Evolutionary conservation across 768 basidiomycete genomes (phyloP).

Genomic region (Cubamyces lactineus): DNA sequence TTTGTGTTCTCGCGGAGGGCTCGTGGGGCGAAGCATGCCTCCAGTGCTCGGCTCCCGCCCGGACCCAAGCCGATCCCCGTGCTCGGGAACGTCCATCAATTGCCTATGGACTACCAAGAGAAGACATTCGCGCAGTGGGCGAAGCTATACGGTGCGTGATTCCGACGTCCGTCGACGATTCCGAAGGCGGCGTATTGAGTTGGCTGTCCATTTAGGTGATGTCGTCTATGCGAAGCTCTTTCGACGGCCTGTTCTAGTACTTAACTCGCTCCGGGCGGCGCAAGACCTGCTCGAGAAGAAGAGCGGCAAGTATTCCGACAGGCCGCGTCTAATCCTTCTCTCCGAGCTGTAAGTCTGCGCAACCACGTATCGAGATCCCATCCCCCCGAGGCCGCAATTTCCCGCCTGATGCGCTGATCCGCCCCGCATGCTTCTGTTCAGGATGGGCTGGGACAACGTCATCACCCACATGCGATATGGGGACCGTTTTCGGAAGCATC

Average conservation of each 20-base stretch:
- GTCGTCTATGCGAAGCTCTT: constrained; percentile 37
- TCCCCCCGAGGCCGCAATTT: background rate
- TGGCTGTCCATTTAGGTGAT: constrained; percentile 34
- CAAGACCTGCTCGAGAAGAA: constrained; percentile 40
- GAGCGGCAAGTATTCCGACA: constrained; percentile 38
- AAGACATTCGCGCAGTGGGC: constrained; percentile 34
- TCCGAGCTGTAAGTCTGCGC: constrained; percentile 31
- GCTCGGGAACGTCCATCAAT: constrained; percentile 37
- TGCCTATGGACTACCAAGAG: constrained; percentile 31
- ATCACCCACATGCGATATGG: constrained; percentile 30
- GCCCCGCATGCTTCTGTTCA: constrained; percentile 8
- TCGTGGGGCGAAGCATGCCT: constrained; percentile 5
- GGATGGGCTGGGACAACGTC: constrained; percentile 28
- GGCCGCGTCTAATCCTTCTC: constrained; percentile 35
- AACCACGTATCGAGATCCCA: constrained; percentile 4
- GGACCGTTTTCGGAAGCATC: constrained; percentile 34
- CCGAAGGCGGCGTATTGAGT: constrained; percentile 12
- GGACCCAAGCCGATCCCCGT: constrained; percentile 36
- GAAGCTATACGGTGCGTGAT: constrained; percentile 32
- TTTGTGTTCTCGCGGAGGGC: constrained; percentile 6
- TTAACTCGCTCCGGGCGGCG: constrained; percentile 39
- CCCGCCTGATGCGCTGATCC: constrained; percentile 8
- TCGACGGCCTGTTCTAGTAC: constrained; percentile 33
- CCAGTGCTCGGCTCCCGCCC: constrained; percentile 30
- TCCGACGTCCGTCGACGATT: background rate